Evolutionary conservation across 2,329 filamentous ascomycete genomes (phyloP), one percentile per base, ranked within the genome.

Genomic region (Colletotrichum karsti): DNA sequence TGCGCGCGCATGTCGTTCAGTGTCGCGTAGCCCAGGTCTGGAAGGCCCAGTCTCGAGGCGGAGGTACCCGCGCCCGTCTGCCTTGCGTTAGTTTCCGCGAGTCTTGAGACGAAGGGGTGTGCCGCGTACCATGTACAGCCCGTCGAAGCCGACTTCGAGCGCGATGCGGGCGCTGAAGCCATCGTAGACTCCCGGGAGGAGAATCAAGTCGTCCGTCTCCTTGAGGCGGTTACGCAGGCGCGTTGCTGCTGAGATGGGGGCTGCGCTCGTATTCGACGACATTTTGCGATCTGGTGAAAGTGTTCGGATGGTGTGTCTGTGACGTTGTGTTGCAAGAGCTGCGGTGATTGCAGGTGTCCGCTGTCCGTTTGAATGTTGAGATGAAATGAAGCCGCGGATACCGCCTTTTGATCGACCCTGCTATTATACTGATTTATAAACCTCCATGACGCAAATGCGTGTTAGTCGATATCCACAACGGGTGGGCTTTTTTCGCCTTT

Each of bases 141-240:
- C 85, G 51, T 91, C 85, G 67, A 91, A 91, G 5, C 89, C 90
- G n/a, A 87, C 81, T 44, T 83, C 80, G 22, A 91, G 81, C 1
- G 90, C 89, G 63, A 92, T 85, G 1, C 90, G 82, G 0, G 90
- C 89, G 2, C 88, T 89, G 61, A 91, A 84, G 12, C 90, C 90
- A 81, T 93, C 90, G 73, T 91, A 91, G 3, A 92, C 90, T 33
- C 90, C 90, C 0, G 90, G 90, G 57, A 86, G 89, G 3, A 91
- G 83, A 41, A 92, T 73, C 48, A 85, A 78, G 53, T 81, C 77
- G 30, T 78, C 74, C 13, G 76, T 72, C 18, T 82, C 77, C 9
- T 24, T 30, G 13, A 86, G 73, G 56, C 80, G 78, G 48, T 79
- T 74, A 51, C 82, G 80, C 44, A 85, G 80, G 71, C 75, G 78